These are phyloP conservation scores for Litchi chinensis DNA, from an alignment of 345 rosid species.

Conservation along the genomic window DNA sequence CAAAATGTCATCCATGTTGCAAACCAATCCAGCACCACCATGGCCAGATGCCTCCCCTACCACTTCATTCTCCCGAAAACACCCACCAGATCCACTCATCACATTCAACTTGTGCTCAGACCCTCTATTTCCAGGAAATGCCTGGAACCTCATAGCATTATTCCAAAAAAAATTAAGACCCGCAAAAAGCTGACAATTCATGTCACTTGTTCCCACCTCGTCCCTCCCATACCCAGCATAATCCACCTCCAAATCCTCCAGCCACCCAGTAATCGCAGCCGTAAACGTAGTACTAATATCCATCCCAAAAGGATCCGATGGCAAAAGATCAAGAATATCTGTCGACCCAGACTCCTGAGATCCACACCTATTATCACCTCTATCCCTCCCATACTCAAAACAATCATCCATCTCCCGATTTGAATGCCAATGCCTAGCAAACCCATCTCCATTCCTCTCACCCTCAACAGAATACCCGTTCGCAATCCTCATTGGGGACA, in stretches of 20 bases:
- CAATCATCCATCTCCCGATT: slow-evolving; percentile 50
- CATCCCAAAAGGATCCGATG: slow-evolving; percentile 95
- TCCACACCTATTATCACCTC: slow-evolving; percentile 41
- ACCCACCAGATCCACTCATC: slow-evolving; percentile 35
- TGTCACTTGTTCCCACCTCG: slow-evolving; percentile 44
- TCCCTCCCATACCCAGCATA: slow-evolving; percentile 48
- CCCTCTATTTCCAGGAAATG: slow-evolving; percentile 44
- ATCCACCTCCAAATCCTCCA: slow-evolving; percentile 80
- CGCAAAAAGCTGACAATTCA: slow-evolving; percentile 66
- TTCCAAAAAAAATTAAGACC: slow-evolving; percentile 78
- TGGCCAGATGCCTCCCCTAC: slow-evolving; percentile 28
- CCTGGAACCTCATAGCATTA: slow-evolving; percentile 70
- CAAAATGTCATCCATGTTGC: slow-evolving; percentile 40
- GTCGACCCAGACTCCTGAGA: slow-evolving; percentile 70
- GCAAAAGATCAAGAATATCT: slow-evolving; percentile 86
- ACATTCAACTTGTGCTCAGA: slow-evolving; percentile 27
- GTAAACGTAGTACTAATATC: slow-evolving; percentile 80
- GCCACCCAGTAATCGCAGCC: slow-evolving; percentile 84
- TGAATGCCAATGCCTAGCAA: slow-evolving; percentile 41
- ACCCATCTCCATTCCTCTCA: slow-evolving; percentile 48
- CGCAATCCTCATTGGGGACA: slow-evolving; percentile 66
- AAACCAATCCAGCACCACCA: slow-evolving; percentile 30
- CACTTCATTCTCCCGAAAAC: slow-evolving; percentile 29
- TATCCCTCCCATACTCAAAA: slow-evolving; percentile 66
- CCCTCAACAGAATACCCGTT: slow-evolving; percentile 66